phyloP scores from a whole-genome alignment of 2,329 filamentous ascomycete species.

The Diplodia corticola region DNA sequence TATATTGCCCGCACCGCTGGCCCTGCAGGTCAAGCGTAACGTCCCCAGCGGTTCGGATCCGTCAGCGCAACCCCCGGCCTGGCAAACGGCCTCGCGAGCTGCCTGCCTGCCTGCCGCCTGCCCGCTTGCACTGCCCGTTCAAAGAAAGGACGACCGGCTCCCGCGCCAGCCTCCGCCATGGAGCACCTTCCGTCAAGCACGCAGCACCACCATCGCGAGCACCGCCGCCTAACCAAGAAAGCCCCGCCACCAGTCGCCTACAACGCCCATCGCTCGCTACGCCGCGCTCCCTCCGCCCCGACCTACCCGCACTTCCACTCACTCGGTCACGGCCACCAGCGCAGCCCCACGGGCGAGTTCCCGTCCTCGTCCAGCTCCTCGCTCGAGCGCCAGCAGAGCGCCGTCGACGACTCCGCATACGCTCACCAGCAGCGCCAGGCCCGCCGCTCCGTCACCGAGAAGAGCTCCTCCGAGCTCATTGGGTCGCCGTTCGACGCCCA shows the following conservation, averaged over 20 bases:
- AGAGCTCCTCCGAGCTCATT: constrained; percentile 38
- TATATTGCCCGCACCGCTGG: constrained; percentile 19
- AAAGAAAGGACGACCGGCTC: constrained; percentile 19
- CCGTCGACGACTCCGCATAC: constrained; percentile 14
- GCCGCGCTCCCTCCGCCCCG: constrained; percentile 32
- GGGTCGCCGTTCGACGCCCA: constrained; percentile 45
- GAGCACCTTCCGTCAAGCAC: constrained; percentile 19
- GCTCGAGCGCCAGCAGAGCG: constrained; percentile 23
- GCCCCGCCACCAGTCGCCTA: constrained; percentile 29
- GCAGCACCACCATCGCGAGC: constrained; percentile 22
- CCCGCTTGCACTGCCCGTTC: constrained; percentile 5
- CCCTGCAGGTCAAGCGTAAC: constrained; percentile 23
- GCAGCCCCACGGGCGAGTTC: constrained; percentile 23
- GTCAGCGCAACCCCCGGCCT: constrained; percentile 19
- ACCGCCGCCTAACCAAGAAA: constrained; percentile 27
- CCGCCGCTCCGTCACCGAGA: constrained; percentile 33
- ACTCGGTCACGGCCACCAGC: constrained; percentile 23
- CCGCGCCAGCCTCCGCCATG: constrained; percentile 17
- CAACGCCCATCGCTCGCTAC: constrained; percentile 27
- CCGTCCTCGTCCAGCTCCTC: constrained; percentile 23
- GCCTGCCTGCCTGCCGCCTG: constrained; percentile 1
- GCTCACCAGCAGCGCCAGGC: constrained; percentile 1
- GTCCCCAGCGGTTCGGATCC: constrained; percentile 19
- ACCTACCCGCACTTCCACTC: constrained; percentile 28
- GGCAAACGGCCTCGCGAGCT: constrained; percentile 19